Base-by-base conservation (phyloP, 2,329 filamentous ascomycete species). In the Dactylonectria macrodidyma region DNA sequence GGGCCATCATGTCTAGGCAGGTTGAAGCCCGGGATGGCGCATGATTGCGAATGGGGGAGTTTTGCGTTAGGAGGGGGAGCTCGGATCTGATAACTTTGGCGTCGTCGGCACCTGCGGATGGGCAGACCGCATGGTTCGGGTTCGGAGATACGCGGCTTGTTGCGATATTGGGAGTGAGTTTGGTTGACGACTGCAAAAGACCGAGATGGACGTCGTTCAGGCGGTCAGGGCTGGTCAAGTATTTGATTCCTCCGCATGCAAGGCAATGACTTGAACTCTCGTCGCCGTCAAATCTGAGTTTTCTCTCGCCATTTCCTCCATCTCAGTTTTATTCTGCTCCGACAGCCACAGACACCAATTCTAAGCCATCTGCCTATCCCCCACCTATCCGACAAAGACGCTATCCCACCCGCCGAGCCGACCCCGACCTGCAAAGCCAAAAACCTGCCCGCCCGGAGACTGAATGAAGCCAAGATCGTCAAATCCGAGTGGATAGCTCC, bases 61-160 rank as follows among this genome's bases (percentile, higher is more conserved):
- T 19, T 19, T 19, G 19, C n/a, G 38, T 16, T 41, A 6, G 38
- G 6, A 16, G 12, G 12, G 38, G 38, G 38, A 16, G 14, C 5
- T 19, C 8, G 4, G 41, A 44, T 44, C 41, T 44, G 41, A 44
- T 44, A n/a, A 44, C 12, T 41, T n/a, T n/a, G 14, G 16, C 8
- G 14, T 44, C 7, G 5, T n/a, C 41, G 16, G 41, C 41, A 14
- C 8, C 16, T 16, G 11, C 38, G 16, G n/a, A 44, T 2, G 3
- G 16, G 14, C 8, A 44, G 41, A 8, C 16, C 5, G 26, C 26
- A 36, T 51, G 26, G 24, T 62, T 59, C 48, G 58, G 52, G 54
- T 67, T 71, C 71, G 71, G 71, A 71, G 65, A 62, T 73, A 69
- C 55, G 64, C 68, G 68, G 66, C 66, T 10, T 65, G 36, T 41